Conservation (phyloP, 805 yeast genomes). For the Teunomyces barrocoloradensis region DNA sequence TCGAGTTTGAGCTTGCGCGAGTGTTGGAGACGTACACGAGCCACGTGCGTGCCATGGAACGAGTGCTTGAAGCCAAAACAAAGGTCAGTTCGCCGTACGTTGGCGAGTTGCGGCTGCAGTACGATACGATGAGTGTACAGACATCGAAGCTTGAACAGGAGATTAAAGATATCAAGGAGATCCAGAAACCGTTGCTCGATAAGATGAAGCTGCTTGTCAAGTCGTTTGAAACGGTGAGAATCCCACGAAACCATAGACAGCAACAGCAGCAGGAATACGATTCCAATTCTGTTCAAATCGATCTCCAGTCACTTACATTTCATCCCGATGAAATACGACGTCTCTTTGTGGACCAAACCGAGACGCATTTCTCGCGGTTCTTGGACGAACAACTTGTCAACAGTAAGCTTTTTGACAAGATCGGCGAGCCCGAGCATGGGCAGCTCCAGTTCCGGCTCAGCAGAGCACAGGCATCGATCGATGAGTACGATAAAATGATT, state of each 20-base stretch:
- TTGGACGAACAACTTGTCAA: conserved; percentile 21
- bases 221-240: conserved; percentile 13
- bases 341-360: conserved; percentile 17
- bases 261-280: neutral
- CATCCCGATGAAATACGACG: conserved; percentile 17
- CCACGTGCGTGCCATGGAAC: conserved; percentile 22
- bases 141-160: conserved; percentile 16
- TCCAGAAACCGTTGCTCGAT: conserved; percentile 36
- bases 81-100: conserved; percentile 13
- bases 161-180: conserved; percentile 23
- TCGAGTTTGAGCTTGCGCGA: conserved; percentile 29
- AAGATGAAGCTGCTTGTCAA: conserved; percentile 27
- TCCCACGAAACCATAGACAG: conserved; percentile 2
- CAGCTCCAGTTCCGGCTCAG: conserved; percentile 22
- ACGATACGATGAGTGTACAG: conserved; percentile 15
- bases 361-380: conserved; percentile 2
- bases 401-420: conserved; percentile 17
- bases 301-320: conserved; percentile 16
- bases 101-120: conserved; percentile 19
- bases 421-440: conserved; percentile 12
- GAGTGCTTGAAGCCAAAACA: conserved; percentile 15
- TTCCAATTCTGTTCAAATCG: conserved; percentile 7
- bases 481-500: conserved; percentile 33
- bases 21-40: conserved; percentile 22
- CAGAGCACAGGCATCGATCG: neutral